Evolutionary conservation across 306 rosid species (phyloP).

Genomic region (Morella rubra): DNA sequence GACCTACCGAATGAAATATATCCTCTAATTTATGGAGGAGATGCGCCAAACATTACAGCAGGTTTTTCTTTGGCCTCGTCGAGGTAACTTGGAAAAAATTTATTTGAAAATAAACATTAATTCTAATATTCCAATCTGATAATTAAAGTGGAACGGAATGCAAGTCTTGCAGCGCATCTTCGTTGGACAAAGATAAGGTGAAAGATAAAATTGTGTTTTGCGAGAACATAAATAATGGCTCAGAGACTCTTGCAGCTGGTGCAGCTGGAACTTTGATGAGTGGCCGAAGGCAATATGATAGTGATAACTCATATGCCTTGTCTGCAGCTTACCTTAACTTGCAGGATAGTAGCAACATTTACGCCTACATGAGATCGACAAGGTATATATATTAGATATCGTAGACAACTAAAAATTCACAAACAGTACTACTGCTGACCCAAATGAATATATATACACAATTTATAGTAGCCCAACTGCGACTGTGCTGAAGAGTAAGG

Average conservation of each 20-base stretch:
- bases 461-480: slow-evolving; percentile 37
- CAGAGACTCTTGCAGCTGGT: not conserved
- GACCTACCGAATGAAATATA: not conserved
- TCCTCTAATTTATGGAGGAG: slow-evolving; percentile 25
- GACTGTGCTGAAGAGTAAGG: slow-evolving; percentile 38
- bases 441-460: not conserved
- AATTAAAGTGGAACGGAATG: not conserved
- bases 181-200: slow-evolving; percentile 27
- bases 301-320: not conserved
- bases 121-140: not conserved
- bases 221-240: not conserved
- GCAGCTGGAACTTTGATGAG: slow-evolving; percentile 29
- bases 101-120: too few species aligned
- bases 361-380: slow-evolving; percentile 15
- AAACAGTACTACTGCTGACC: not conserved
- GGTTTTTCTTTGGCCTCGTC: slow-evolving; percentile 12
- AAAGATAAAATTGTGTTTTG: slow-evolving; percentile 45
- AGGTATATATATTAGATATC: slow-evolving; percentile 19
- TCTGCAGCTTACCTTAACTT: slow-evolving; percentile 24
- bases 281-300: not conserved
- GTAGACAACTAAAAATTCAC: not conserved
- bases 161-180: slow-evolving; percentile 6
- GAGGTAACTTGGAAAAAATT: slow-evolving; percentile 28
- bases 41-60: slow-evolving; percentile 36
- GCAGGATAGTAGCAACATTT: not conserved